Conservation (phyloP, 2,329 filamentous ascomycete genomes). For the Colletotrichum horii region DNA sequence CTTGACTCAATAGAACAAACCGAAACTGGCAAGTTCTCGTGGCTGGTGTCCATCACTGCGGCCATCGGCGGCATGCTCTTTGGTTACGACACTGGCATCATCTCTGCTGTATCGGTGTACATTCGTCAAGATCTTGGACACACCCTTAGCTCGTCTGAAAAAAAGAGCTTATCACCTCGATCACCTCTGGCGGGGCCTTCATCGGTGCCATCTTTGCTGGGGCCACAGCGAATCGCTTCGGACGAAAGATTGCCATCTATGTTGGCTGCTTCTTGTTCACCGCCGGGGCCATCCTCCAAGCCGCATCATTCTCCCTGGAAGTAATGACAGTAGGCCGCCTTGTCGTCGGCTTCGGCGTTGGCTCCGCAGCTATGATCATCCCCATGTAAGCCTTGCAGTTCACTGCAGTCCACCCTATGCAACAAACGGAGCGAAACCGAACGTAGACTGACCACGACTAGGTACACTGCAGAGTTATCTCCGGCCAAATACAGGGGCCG, state of each 20-base stretch:
- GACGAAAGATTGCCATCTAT: conserved; percentile 45
- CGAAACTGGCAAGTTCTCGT: conserved; percentile 22
- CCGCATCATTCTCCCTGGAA: conserved; percentile 19
- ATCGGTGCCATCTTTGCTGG: conserved; percentile 25
- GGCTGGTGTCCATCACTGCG: not conserved
- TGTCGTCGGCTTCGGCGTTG: conserved; percentile 54
- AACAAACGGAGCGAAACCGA: not conserved
- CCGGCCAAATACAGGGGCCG: conserved; percentile 53
- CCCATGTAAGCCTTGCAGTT: conserved; percentile 23
- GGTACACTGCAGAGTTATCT: conserved; percentile 55
- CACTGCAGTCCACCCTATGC: no score
- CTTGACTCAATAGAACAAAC: conserved; percentile 17
- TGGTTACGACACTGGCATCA: conserved; percentile 51
- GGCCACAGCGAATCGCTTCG: conserved; percentile 27
- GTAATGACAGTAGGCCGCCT: conserved; percentile 31
- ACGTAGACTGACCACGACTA: not conserved
- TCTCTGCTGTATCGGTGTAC: conserved; percentile 47
- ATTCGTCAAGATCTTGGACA: conserved; percentile 43
- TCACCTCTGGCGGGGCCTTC: conserved; percentile 47
- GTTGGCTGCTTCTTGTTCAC: conserved; percentile 36
- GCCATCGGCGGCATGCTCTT: conserved; percentile 26
- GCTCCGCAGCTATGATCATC: conserved; percentile 51
- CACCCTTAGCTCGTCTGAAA: conserved; percentile 46
- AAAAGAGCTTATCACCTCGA: conserved; percentile 56
- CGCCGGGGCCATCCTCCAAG: conserved; percentile 23